Evolutionary conservation across 2,329 filamentous ascomycete genomes (phyloP).

Genomic region (Aspergillus phoenicis): DNA sequence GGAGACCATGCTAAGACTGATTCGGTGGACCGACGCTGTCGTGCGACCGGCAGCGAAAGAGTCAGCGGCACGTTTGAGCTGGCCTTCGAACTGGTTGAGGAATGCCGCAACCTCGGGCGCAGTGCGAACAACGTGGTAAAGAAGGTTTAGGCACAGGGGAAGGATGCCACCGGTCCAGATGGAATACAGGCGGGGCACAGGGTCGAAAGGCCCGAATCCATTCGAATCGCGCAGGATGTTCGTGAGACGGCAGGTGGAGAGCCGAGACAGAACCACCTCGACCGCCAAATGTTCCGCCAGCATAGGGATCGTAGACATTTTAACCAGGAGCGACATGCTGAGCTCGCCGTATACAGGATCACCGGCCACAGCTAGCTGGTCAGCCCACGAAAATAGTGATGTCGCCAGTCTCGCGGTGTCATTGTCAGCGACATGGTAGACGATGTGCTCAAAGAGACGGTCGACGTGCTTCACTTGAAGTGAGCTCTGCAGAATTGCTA

Average conservation of each 20-base stretch:
- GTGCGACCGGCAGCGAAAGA: constrained; percentile 62
- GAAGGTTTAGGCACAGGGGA: constrained; percentile 83
- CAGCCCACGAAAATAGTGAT: constrained; percentile 91
- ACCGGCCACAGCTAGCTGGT: constrained; percentile 72
- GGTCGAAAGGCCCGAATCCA: constrained; percentile 76
- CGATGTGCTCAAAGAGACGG: constrained; percentile 69
- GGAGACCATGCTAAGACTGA: constrained; percentile 72
- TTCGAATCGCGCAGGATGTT: constrained; percentile 70
- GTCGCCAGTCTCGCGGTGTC: constrained; percentile 78
- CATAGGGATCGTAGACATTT: constrained; percentile 76
- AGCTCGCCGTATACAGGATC: constrained; percentile 94
- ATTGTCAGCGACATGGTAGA: constrained; percentile 66
- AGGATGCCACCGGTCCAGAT: constrained; percentile 90
- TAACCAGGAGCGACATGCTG: constrained; percentile 83
- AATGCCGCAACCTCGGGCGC: constrained; percentile 84
- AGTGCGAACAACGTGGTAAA: constrained; percentile 77
- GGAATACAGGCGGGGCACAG: constrained; percentile 74
- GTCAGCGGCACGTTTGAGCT: constrained; percentile 71
- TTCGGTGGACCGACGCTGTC: constrained; percentile 55
- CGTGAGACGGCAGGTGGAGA: constrained; percentile 77
- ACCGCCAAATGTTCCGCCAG: constrained; percentile 89
- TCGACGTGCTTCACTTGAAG: constrained; percentile 76
- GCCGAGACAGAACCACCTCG: constrained; percentile 77
- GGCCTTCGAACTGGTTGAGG: constrained; percentile 82
- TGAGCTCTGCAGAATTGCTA: constrained; percentile 82